phyloP scores from a whole-genome alignment of 257 asterid species.

The Oldenlandia corymbosa region DNA sequence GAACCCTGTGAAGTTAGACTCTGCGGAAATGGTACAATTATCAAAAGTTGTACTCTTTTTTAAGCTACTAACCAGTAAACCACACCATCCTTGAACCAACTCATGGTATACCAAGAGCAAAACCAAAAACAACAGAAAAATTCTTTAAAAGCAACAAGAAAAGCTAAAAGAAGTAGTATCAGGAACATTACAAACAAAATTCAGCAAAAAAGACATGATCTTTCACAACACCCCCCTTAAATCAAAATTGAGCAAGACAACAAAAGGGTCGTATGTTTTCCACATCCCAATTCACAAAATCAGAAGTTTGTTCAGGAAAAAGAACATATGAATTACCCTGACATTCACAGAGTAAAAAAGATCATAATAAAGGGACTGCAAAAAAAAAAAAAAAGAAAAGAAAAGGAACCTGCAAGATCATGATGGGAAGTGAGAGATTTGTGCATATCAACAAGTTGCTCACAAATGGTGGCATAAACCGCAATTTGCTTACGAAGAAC shows the following conservation, averaged over 20 bases:
- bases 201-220: constrained; percentile 13
- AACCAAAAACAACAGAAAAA: background rate
- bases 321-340: background rate
- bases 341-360: constrained; percentile 1
- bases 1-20: constrained; percentile 8
- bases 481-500: constrained; percentile 94
- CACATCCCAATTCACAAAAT: background rate
- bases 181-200: background rate
- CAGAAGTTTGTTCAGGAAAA: background rate
- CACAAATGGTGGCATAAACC: constrained; percentile 84
- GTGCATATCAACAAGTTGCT: constrained; percentile 88
- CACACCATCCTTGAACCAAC: background rate
- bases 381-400: too few species aligned
- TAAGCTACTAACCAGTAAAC: background rate
- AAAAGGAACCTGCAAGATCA: constrained; percentile 73
- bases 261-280: constrained; percentile 8
- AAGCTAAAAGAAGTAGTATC: constrained; percentile 6
- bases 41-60: background rate
- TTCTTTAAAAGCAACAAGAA: background rate
- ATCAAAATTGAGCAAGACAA: constrained; percentile 13
- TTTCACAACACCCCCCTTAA: constrained; percentile 5
- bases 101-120: background rate
- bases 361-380: background rate
- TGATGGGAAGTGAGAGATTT: constrained; percentile 86
- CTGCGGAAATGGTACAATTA: background rate